phyloP scores from a whole-genome alignment of 2,329 filamentous ascomycete genomes.

The Monilinia fructicola region DNA sequence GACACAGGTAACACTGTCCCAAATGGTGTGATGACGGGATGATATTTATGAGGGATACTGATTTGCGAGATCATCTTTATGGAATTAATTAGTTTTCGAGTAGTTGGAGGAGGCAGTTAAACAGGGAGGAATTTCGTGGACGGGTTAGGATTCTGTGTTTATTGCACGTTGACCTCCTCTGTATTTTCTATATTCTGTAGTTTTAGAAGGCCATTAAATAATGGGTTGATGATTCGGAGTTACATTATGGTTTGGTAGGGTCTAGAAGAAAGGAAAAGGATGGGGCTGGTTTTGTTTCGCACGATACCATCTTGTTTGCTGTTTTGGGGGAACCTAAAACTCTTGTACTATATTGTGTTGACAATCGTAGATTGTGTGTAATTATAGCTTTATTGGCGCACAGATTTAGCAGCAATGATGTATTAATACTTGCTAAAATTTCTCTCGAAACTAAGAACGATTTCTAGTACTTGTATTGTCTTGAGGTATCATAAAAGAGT shows the following conservation, averaged over 20 bases:
- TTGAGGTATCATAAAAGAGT: too few species aligned
- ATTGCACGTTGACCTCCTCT: background rate
- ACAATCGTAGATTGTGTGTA: background rate
- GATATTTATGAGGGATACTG: background rate
- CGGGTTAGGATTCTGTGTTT: background rate
- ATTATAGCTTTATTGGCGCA: too few species aligned
- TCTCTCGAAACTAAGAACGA: too few species aligned
- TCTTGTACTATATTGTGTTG: background rate
- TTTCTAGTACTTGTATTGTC: too few species aligned
- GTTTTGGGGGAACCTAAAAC: background rate
- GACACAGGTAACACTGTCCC: background rate
- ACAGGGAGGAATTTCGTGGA: background rate
- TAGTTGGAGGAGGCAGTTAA: background rate
- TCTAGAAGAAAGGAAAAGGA: background rate
- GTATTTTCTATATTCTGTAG: background rate
- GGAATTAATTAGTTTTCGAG: background rate
- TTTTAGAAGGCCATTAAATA: background rate
- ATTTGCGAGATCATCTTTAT: conserved; percentile 4
- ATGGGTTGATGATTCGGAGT: background rate
- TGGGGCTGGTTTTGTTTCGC: background rate
- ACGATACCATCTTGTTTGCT: background rate
- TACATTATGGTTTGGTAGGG: background rate
- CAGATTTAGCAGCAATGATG: too few species aligned
- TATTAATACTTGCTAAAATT: too few species aligned
- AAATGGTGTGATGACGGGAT: background rate